Evolutionary conservation across 2,329 filamentous ascomycete genomes (phyloP), one percentile per base, ranked within the genome.

Genomic region (Rhinocladiella mackenziei): DNA sequence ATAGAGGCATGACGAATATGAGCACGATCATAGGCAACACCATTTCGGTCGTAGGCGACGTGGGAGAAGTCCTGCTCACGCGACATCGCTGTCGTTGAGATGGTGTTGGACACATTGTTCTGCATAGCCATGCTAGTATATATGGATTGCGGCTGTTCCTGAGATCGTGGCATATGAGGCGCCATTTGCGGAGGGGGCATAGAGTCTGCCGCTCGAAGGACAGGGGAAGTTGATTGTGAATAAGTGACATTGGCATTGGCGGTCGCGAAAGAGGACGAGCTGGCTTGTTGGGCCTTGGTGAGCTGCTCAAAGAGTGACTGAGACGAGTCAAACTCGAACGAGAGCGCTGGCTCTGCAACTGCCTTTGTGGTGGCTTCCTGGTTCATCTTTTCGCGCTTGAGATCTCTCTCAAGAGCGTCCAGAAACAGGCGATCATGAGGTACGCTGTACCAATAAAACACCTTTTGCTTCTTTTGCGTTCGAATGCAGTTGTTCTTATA

Each of bases 401-500:
- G 72, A 64, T 98, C 92, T 55, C 92, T 84, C 76, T 98, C 92
- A 59, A 98, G 75, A 28, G 92, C 92, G 72, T 98, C 92, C 57
- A 98, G 83, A 71, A 98, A 98, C 39, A 98, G 81, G 42, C 92
- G 82, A 69, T 98, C 92, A 66, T 98, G 92, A 1, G 92, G 92
- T 35, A 98, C 92, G 72, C 89, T 96, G 72, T 97, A 98, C 92
- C 92, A 98, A 73, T 97, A 98, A 64, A 98, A 98, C 56, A 98
- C 92, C 76, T 98, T 98, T 65, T 98, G 92, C 78, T 98, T 98
- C 81, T 98, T 98, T 70, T 98, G 92, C 26, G 92, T 98, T 58
- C 92, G 84, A 59, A 98, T 98, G 77, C 92, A 98, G 75, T 98
- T 98, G 79, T 98, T 98, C 78, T 98, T 98, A 81, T 98, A 98